Percentiles rank a stretch among this genome's conserved stretches.
Evolutionary conservation across 1,284 basidiomycete genomes (phyloP).

Genomic region (Ganoderma boninense): DNA sequence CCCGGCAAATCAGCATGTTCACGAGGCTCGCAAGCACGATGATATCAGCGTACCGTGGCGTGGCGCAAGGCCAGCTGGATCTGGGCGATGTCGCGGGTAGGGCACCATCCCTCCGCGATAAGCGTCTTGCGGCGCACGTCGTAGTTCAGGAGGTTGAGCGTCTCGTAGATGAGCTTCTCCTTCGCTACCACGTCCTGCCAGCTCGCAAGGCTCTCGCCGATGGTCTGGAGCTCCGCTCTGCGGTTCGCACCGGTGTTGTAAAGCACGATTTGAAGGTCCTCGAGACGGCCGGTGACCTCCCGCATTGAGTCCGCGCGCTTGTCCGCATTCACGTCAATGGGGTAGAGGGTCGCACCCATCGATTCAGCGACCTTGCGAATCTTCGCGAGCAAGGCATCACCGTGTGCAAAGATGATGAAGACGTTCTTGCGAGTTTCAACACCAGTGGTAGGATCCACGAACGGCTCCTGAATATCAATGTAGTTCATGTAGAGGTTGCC

Average conservation of each 20-base stretch:
- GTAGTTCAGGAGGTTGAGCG: conserved; percentile 94
- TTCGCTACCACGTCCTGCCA: conserved; percentile 97
- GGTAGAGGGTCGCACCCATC: conserved; percentile 97
- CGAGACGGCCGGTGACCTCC: conserved; percentile 89
- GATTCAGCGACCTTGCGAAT: conserved; percentile 99
- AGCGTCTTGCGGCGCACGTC: conserved; percentile 95
- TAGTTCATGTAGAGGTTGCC: conserved; percentile 99
- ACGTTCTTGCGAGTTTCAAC: conserved; percentile 95
- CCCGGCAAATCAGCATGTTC: background rate
- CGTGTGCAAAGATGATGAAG: conserved; percentile 99
- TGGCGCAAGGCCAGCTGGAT: conserved; percentile 92
- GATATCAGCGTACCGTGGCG: conserved; percentile 76
- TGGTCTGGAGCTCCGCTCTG: conserved; percentile 84
- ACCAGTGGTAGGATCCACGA: conserved; percentile 86
- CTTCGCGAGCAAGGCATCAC: conserved; percentile 92
- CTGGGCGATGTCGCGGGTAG: conserved; percentile 86
- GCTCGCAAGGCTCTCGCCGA: conserved; percentile 87
- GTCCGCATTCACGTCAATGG: conserved; percentile 94
- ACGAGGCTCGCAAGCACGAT: background rate
- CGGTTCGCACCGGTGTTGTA: conserved; percentile 92
- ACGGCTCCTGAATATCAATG: conserved; percentile 94
- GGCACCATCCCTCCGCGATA: conserved; percentile 98
- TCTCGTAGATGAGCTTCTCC: conserved; percentile 97
- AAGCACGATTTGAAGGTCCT: conserved; percentile 92
- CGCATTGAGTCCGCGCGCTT: conserved; percentile 91